Evolutionary conservation across 2,329 filamentous ascomycete species (phyloP).

Genomic region (Arthrinium phaeospermum): DNA sequence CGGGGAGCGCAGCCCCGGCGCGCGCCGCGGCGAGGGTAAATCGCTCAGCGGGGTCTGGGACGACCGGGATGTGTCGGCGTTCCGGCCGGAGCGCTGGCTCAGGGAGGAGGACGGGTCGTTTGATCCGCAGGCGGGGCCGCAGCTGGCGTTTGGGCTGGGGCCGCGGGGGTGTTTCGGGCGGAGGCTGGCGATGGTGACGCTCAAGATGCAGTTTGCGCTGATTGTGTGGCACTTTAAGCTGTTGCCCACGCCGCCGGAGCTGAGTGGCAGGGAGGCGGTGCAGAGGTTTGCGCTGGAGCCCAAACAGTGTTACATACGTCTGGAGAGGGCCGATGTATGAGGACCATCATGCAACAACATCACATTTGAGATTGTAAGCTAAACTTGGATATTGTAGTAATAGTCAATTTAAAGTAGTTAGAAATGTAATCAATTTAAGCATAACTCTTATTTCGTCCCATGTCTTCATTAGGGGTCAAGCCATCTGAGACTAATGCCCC

Average conservation of each 20-base stretch:
- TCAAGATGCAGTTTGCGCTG: constrained; percentile 29
- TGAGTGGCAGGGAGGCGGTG: constrained; percentile 35
- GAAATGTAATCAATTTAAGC: neutral
- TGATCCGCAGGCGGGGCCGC: constrained; percentile 26
- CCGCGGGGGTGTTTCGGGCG: constrained; percentile 29
- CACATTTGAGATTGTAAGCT: too few relatives aligned
- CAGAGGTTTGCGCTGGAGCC: constrained; percentile 41
- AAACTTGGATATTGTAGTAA: neutral
- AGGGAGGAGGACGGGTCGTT: constrained; percentile 22
- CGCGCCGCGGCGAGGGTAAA: constrained; percentile 20
- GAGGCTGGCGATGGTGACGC: constrained; percentile 25
- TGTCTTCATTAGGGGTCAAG: neutral
- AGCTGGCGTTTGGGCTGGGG: constrained; percentile 29
- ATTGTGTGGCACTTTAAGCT: constrained; percentile 30
- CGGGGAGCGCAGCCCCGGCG: constrained; percentile 23
- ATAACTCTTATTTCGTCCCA: neutral
- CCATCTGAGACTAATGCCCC: too few relatives aligned
- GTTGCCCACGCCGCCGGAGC: constrained; percentile 22
- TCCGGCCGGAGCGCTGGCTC: constrained; percentile 32
- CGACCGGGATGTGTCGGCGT: constrained; percentile 25
- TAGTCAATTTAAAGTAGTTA: neutral
- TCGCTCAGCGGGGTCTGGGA: constrained; percentile 27
- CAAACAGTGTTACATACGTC: constrained; percentile 36
- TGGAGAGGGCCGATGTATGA: constrained; percentile 22
- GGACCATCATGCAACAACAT: too few relatives aligned